Evolutionary conservation across 306 rosid species (phyloP).

Genomic region (Mimosa pudica): DNA sequence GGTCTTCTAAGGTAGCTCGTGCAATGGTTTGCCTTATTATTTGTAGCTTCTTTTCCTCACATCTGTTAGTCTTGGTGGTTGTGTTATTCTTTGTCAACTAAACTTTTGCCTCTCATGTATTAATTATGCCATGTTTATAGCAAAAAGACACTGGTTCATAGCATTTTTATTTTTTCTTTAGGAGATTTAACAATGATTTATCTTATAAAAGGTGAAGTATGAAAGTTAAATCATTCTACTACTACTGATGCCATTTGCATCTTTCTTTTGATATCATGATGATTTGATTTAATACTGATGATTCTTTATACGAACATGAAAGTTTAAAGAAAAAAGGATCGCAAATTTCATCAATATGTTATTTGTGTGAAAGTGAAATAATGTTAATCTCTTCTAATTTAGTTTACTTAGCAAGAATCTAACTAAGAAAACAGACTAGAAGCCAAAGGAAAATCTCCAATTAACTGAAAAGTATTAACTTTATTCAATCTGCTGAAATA

Average conservation of each 20-base stretch:
- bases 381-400: no score
- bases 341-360: not conserved
- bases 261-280: not conserved
- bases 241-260: not conserved
- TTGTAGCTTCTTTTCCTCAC: not conserved
- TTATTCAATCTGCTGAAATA: no score
- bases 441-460: no score
- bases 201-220: not conserved
- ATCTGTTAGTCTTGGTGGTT: not conserved
- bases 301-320: not conserved
- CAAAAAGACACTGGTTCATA: not conserved
- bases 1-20: not conserved
- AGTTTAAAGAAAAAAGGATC: not conserved
- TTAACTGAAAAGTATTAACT: no score
- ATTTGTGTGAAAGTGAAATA: no score
- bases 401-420: no score
- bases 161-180: not conserved
- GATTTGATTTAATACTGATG: not conserved
- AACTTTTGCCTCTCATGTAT: not conserved
- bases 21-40: not conserved
- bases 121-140: not conserved
- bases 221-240: not conserved
- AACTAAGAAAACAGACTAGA: no score
- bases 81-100: not conserved
- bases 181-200: not conserved